Percentiles rank a stretch among this genome's conserved stretches.
Evolutionary conservation across 805 yeast genomes (phyloP).

Genomic region (Teunomyces funiuensis): DNA sequence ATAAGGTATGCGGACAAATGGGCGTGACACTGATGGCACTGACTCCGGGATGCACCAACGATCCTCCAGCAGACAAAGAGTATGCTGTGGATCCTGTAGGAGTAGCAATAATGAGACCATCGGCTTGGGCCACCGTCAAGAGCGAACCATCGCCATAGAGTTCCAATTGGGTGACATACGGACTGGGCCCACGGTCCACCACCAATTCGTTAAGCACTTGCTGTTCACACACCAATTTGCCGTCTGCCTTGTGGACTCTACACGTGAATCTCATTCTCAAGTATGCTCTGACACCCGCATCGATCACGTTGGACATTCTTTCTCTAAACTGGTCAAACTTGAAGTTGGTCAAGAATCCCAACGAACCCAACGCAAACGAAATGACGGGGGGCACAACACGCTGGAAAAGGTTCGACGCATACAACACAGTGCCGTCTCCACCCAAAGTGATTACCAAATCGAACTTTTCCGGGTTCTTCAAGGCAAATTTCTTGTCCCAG

Average conservation of each 20-base stretch:
- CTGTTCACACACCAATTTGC: slow-evolving; percentile 58
- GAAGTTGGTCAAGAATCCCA: slow-evolving; percentile 66
- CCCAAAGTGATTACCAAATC: slow-evolving; percentile 47
- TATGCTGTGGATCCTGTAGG: slow-evolving; percentile 98
- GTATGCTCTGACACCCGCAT: slow-evolving; percentile 70
- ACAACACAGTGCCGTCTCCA: slow-evolving; percentile 48
- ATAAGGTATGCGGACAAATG: slow-evolving; percentile 91
- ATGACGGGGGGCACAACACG: slow-evolving; percentile 49
- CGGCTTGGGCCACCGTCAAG: slow-evolving; percentile 89
- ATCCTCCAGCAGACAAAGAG: slow-evolving; percentile 92
- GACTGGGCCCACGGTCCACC: slow-evolving; percentile 91
- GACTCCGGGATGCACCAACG: slow-evolving; percentile 90
- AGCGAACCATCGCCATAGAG: slow-evolving; percentile 84
- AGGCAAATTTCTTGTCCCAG: slow-evolving; percentile 67
- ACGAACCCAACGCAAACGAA: slow-evolving; percentile 44
- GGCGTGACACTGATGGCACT: slow-evolving; percentile 93
- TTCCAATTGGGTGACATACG: slow-evolving; percentile 87
- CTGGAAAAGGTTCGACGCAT: slow-evolving; percentile 43
- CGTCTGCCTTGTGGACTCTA: slow-evolving; percentile 55
- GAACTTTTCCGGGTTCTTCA: slow-evolving; percentile 40
- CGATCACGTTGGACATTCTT: slow-evolving; percentile 56
- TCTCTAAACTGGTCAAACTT: slow-evolving; percentile 70
- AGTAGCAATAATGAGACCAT: slow-evolving; percentile 87
- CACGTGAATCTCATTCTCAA: slow-evolving; percentile 88
- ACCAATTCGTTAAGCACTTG: slow-evolving; percentile 89